Percentiles rank a stretch among this genome's conserved stretches.
phyloP scores from a whole-genome alignment of 441 rosid species.

The Geranium incanum region DNA sequence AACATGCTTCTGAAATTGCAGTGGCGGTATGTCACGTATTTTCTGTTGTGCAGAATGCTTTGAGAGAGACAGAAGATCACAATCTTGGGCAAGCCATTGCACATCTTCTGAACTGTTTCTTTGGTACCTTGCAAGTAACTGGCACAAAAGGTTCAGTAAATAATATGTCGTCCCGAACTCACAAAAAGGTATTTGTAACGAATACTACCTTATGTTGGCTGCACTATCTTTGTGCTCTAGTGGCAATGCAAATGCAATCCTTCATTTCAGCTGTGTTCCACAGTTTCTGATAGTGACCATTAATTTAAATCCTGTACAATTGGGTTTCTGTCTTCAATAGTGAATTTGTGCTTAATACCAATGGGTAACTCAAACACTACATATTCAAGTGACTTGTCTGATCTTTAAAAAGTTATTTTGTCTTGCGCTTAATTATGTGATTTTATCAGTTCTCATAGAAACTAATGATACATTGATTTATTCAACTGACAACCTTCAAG shows the following conservation, averaged over 20 bases:
- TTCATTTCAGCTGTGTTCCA: too few relatives aligned
- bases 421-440: background rate
- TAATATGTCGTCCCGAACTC: conserved; percentile 40
- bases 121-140: conserved; percentile 63
- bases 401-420: background rate
- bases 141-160: conserved; percentile 39
- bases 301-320: background rate
- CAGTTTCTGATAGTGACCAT: too few relatives aligned
- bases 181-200: conserved; percentile 57
- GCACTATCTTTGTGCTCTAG: background rate
- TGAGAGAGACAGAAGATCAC: conserved; percentile 78
- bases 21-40: background rate
- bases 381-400: background rate
- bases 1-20: background rate
- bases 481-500: background rate
- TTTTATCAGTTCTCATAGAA: background rate
- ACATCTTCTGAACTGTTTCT: conserved; percentile 81
- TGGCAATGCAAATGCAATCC: background rate
- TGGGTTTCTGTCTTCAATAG: background rate
- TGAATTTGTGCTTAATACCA: background rate
- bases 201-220: background rate
- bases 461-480: background rate
- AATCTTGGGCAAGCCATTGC: conserved; percentile 71
- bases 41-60: conserved; percentile 55
- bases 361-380: background rate